Evolutionary conservation across 1,139 yeast genomes (phyloP), one percentile per base, ranked within the genome.

Genomic region (Candida pseudocylindracea): DNA sequence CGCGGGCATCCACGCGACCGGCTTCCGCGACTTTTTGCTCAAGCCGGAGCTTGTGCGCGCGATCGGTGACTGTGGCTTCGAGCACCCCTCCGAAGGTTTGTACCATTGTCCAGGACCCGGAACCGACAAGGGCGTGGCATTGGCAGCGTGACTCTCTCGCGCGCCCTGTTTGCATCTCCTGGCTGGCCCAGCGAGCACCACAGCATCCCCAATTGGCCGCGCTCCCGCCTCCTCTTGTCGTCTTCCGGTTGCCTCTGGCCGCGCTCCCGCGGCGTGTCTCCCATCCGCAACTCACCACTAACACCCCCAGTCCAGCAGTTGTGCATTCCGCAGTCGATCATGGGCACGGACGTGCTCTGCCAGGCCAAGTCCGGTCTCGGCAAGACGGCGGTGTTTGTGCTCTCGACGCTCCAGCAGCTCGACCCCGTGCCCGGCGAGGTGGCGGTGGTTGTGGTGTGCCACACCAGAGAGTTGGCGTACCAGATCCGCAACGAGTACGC

Each of bases 331-430:
- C 98, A 88, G 61, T 80, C 96, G 36, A 83, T 88, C 49, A 76
- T 88, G 48, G 98, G 98, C 52, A 85, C 94, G 41, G 98, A 88
- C 51, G 96, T 88, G 38, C 63, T 88, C 44, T 88, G 98, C 63
- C 98, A 88, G 64, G 98, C 98, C 55, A 88, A 88, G 65, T 88
- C 98, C 32, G 98, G 98, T 74, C 68, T 88, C 45, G 98, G 98
- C 73, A 88, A 88, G 58, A 88, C 98, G 37, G 98, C 98, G 33
- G 98, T 88, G 38, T 88, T 88, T 47, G 96, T 88, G 37, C 67
- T 88, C 49, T 81, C 95, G 24, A 85, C 98, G 38, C 67, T 88
- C 51, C 96, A 88, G 59, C 96, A 88, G 61, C 68, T 88, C 49
- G 98, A 88, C 50, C 96, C 98, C 34, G 83, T 88, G 42, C 83